Evolutionary conservation across 208 protist species (phyloP).

Genomic region (Cochliopodium minus): DNA sequence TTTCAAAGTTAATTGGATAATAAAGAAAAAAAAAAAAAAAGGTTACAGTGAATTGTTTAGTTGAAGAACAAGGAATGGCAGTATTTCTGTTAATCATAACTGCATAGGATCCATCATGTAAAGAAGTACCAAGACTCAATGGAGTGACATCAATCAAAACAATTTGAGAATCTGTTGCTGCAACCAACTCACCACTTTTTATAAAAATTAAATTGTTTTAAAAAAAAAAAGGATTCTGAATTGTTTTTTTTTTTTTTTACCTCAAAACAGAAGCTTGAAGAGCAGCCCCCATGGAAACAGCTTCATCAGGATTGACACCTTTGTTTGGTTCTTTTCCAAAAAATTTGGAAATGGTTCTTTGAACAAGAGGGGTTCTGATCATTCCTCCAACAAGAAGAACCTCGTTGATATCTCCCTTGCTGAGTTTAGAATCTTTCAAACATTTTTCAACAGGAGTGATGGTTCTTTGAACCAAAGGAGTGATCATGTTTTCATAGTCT

Average conservation of each 20-base stretch:
- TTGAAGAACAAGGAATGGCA: constrained; percentile 70
- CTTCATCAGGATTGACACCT: constrained; percentile 42
- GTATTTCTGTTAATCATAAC: constrained; percentile 69
- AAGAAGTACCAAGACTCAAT: constrained; percentile 76
- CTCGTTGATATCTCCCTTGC: constrained; percentile 51
- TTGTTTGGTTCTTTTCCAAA: constrained; percentile 65
- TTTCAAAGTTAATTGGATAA: too few relatives aligned
- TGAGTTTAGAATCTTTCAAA: constrained; percentile 61
- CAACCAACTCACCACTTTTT: background rate
- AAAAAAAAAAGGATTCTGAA: too few relatives aligned
- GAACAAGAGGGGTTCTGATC: constrained; percentile 88
- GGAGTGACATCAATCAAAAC: constrained; percentile 71
- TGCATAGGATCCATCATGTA: constrained; percentile 78
- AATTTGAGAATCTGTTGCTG: constrained; percentile 29
- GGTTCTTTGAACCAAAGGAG: constrained; percentile 46
- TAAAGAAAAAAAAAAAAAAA: too few relatives aligned
- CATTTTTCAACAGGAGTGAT: constrained; percentile 54
- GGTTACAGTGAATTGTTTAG: constrained; percentile 79
- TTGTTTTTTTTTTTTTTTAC: constrained; percentile 2
- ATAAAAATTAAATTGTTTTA: constrained; percentile 12
- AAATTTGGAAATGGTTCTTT: constrained; percentile 62
- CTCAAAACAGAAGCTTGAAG: constrained; percentile 62
- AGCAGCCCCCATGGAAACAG: constrained; percentile 46
- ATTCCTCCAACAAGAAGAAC: constrained; percentile 81
- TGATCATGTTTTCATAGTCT: constrained; percentile 86